Evolutionary conservation across 345 rosid species (phyloP).

Genomic region (Euphorbia tirucalli): DNA sequence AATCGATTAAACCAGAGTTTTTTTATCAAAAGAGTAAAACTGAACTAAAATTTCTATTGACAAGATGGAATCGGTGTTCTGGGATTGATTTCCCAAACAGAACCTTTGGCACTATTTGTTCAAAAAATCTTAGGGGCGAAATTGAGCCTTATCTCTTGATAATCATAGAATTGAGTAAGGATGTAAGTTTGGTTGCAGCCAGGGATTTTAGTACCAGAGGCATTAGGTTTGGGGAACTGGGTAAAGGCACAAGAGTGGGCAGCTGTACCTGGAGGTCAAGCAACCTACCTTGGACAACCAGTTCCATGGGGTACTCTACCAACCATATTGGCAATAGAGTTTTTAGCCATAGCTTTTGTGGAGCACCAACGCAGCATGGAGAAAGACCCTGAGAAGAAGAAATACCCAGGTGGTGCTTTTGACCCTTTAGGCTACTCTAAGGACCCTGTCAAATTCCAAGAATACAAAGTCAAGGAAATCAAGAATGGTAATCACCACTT

Average conservation of each 20-base stretch:
- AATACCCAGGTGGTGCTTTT: conserved; percentile 97
- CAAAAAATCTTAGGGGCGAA: no score
- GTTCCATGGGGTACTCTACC: conserved; percentile 99
- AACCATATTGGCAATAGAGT: conserved; percentile 76
- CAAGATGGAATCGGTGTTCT: no score
- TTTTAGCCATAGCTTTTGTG: conserved; percentile 76
- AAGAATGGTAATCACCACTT: conserved; percentile 58
- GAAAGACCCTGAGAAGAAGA: conserved; percentile 91
- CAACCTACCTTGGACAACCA: conserved; percentile 88
- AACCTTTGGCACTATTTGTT: no score
- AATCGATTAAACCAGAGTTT: no score
- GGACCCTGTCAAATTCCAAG: conserved; percentile 89
- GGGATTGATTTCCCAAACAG: no score
- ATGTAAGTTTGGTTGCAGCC: conserved; percentile 51
- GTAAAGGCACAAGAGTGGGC: conserved; percentile 99
- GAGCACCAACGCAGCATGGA: conserved; percentile 99
- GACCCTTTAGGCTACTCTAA: conserved; percentile 96
- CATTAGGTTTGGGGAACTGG: conserved; percentile 97
- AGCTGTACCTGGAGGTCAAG: conserved; percentile 91
- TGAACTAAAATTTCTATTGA: no score
- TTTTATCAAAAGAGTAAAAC: no score
- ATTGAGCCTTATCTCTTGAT: no score
- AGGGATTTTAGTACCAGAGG: conserved; percentile 88
- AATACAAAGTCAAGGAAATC: conserved; percentile 86
- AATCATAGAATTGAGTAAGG: no score